Evolutionary conservation across 768 basidiomycete genomes (phyloP), one percentile per base, ranked within the genome.

Genomic region (Podaxis rugospora): DNA sequence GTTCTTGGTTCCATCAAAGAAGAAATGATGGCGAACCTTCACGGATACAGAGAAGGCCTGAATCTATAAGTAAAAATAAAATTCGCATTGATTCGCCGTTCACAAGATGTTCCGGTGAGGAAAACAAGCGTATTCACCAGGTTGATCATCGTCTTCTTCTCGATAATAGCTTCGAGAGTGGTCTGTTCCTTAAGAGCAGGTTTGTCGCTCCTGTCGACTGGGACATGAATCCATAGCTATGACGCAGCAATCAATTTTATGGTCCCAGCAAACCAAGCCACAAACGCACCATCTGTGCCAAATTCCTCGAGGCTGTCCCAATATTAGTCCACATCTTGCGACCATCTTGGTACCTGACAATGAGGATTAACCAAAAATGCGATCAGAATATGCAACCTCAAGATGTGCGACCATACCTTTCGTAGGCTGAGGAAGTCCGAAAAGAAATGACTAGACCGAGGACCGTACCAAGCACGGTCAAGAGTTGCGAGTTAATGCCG

Each of bases 71-170:
- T 11, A 55, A 35, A 36, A 47, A 14, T 21, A 57, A 58, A 62
- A 35, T 49, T 49, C 1, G 23, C n/a, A 50, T 35, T 39, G 7
- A 32, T 10, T 37, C 11, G 4, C 10, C 10, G 23, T 18, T 54
- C 52, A 54, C 35, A 54, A 36, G 52, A 23, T 18, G 44, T 32
- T 5, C n/a, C 35, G 18, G 40, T 50, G 25, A 44, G 7, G 2
- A 13, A 28, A 47, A 2, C 18, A 35, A 35, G 1, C 11, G 11
- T n/a, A 70, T 79, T 63, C 62, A 86, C 83, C 52, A 91, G 69
- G 66, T 89, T 89, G 60, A 91, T 78, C 80, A 89, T 88, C 1
- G 83, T 82, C 74, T 87, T 86, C 72, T 90, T 92, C 76, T 90
- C 89, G 55, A 90, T 81, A 9, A 85, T 71, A 14, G 76, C 78